Percentiles rank a stretch among this genome's conserved stretches.
Conservation (phyloP, 2,329 filamentous ascomycete species). For the Xylariaceae sp. region DNA sequence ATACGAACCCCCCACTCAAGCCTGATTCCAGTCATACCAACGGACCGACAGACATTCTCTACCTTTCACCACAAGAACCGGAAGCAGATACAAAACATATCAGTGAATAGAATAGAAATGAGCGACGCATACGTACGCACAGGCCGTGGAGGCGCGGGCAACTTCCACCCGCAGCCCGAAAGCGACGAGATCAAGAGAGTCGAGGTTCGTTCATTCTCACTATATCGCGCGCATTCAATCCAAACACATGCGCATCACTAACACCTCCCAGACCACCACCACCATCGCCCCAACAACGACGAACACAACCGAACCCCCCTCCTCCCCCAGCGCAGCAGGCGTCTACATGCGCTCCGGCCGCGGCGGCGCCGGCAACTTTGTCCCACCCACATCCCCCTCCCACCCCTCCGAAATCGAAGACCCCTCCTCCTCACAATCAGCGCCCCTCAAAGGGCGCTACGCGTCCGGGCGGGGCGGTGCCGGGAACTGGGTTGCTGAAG, state of each 20-base stretch:
- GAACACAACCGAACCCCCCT: conserved; percentile 24
- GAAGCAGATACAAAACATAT: not conserved
- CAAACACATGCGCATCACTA: not conserved
- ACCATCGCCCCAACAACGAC: not conserved
- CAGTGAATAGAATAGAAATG: conserved; percentile 11
- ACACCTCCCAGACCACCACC: not conserved
- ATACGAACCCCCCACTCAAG: too few species aligned
- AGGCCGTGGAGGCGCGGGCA: conserved; percentile 60
- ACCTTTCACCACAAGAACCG: not conserved
- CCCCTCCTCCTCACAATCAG: not conserved
- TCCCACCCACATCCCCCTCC: conserved; percentile 16
- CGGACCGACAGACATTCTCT: not conserved
- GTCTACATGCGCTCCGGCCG: conserved; percentile 39
- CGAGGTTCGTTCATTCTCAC: conserved; percentile 20
- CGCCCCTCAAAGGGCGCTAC: conserved; percentile 14
- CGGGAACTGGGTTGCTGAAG: conserved; percentile 42
- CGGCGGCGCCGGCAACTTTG: conserved; percentile 59
- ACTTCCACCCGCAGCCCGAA: conserved; percentile 52
- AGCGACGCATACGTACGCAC: conserved; percentile 45
- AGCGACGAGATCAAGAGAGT: conserved; percentile 38
- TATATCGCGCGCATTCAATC: not conserved
- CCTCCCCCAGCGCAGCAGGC: conserved; percentile 16
- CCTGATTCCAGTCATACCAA: not conserved
- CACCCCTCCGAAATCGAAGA: not conserved
- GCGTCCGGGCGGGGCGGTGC: conserved; percentile 50